phyloP scores from a whole-genome alignment of 192 early-diverging fungal species.

The Backusella tuberculispora region DNA sequence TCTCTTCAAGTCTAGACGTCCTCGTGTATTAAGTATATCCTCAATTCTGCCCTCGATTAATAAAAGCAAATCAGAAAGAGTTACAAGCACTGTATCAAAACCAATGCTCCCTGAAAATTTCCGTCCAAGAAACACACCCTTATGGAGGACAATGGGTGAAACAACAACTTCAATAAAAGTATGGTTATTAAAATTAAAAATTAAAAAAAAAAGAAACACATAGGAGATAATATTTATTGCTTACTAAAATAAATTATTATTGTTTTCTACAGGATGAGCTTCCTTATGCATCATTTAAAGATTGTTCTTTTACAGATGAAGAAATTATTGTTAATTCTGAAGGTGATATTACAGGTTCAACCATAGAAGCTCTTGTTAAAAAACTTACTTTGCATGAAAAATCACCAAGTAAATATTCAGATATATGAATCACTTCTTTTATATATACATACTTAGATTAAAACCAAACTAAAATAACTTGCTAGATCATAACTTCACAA shows the following conservation, averaged over 20 bases:
- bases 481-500: conserved; percentile 45
- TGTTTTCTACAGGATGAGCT: conserved; percentile 2
- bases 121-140: neutral
- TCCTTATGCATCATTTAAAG: conserved; percentile 25
- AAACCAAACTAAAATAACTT: neutral
- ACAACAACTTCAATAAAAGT: conserved; percentile 5
- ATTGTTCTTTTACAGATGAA: conserved; percentile 20
- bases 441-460: neutral
- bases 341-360: conserved; percentile 74
- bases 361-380: conserved; percentile 70
- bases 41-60: conserved; percentile 29
- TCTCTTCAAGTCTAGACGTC: conserved; percentile 19
- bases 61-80: conserved; percentile 23
- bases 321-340: conserved; percentile 54
- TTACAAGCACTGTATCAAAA: neutral
- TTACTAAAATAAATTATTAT: neutral
- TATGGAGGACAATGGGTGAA: conserved; percentile 5
- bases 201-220: neutral
- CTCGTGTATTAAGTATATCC: conserved; percentile 42
- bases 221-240: neutral
- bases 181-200: neutral
- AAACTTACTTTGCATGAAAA: conserved; percentile 73
- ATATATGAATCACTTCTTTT: neutral
- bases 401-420: conserved; percentile 29
- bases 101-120: conserved; percentile 12